Base-by-base conservation (phyloP, 208 protist genomes). In the Balamuthia mandrillaris region DNA sequence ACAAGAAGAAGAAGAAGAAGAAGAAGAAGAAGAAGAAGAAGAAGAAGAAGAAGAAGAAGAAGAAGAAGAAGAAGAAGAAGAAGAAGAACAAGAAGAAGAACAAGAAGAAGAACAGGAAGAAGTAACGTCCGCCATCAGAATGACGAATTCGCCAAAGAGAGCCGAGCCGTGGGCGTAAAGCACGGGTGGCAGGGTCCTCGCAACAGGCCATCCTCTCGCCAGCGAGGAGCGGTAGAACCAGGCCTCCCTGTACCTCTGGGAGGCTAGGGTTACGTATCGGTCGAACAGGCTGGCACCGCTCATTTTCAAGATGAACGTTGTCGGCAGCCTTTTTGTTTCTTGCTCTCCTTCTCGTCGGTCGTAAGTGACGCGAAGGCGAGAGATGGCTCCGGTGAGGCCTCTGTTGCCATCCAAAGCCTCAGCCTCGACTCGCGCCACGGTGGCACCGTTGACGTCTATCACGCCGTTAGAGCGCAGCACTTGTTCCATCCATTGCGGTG, bases 101-200 rank as follows among this genome's bases (percentile, higher is more conserved):
- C n/a, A n/a, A n/a, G n/a, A n/a, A n/a, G n/a, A n/a, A n/a, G n/a
- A n/a, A n/a, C n/a, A n/a, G n/a, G n/a, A n/a, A n/a, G n/a, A 47
- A 29, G 35, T 66, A 2, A 86, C 14, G 83, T 86, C 63, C 24
- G 14, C 58, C 75, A 87, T 86, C 81, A 86, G 79, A 72, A 86
- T 87, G 37, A 18, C 29, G 79, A 14, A 83, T 37, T 88, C 49
- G 49, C 49, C 49, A 56, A 56, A 56, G 49, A 56, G 49, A 24
- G 18, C 18, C n/a, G 49, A 56, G 49, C 49, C 49, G n/a, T 56
- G 49, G 18, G n/a, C 18, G n/a, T 56, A 56, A 18, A 56, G n/a
- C n/a, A 56, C 49, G 18, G 18, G 18, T 18, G 49, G 49, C 18
- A 56, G 18, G n/a, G 49, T 18, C 49, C 49, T n/a, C 18, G 49